Evolutionary conservation across 108 stramenopile species (phyloP), one percentile per base, ranked within the genome.

Genomic region (Nitzschia inconspicua): DNA sequence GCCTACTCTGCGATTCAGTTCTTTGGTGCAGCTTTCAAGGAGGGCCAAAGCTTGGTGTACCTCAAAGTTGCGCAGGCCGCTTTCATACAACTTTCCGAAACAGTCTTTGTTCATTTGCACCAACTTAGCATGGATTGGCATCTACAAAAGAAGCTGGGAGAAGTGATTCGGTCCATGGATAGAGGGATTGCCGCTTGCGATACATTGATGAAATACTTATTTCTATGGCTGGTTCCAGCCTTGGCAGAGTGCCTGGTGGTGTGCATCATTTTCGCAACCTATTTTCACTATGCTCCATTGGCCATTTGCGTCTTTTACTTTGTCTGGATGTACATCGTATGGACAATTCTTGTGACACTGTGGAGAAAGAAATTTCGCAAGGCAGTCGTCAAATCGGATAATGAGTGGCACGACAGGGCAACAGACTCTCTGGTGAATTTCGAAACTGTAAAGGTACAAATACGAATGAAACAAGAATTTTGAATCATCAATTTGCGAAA

Each of bases 361-460:
- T 97, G 95, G 94, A 72, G 98, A n/a, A 96, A 95, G 61, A 89
- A 92, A 59, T 96, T 97, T 73, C 88, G 98, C 13, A 91, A 91
- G 62, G 75, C 78, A 20, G 86, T 96, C 30, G 93, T 93, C 64
- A 44, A 48, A 14, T 72, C 70, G 13, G 97, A 98, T 67, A 98
- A 98, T 76, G 93, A 91, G 50, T 95, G 78, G 75, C 94, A 97
- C 64, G 95, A 97, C 57, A 75, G 73, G 16, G 89, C 83, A 39
- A 95, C 93, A 0, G 98, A 99, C 56, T 79, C 78, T 7, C 64
- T 99, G 41, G 57, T 96, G 41, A 97, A 99, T 70, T 97, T 94
- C 60, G 98, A 99, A 69, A 95, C 95, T 13, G 98, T 99, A 35
- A 99, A n/a, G n/a, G n/a, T n/a, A n/a, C n/a, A n/a, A n/a, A n/a